phyloP scores from a whole-genome alignment of 2,329 filamentous ascomycete genomes.

The Calonectria crousiana region DNA sequence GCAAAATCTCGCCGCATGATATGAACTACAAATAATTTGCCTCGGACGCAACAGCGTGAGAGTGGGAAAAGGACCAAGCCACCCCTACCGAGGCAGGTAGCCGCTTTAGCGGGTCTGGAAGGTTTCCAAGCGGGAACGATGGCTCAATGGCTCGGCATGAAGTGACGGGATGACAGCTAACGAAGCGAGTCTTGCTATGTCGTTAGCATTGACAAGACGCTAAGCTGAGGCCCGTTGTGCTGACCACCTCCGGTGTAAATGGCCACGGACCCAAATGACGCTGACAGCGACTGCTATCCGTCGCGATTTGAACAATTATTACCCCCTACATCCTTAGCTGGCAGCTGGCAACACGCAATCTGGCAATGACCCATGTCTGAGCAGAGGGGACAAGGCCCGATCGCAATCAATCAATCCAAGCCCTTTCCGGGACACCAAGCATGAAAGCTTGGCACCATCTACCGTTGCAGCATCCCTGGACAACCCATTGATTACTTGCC shows the following conservation, averaged over 20 bases:
- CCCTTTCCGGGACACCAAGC: slow-evolving; percentile 2
- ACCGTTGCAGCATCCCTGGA: slow-evolving; percentile 12
- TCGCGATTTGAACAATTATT: background rate
- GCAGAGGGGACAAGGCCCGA: background rate
- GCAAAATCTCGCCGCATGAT: slow-evolving; percentile 4
- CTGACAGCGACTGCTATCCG: background rate
- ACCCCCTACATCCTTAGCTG: background rate
- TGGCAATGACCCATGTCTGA: background rate
- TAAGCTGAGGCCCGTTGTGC: slow-evolving; percentile 6
- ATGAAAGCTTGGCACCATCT: slow-evolving; percentile 14
- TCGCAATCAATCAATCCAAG: slow-evolving; percentile 8
- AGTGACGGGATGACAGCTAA: slow-evolving; percentile 22
- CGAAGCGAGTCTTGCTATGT: slow-evolving; percentile 5
- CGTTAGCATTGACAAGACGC: slow-evolving; percentile 19
- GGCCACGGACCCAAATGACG: background rate
- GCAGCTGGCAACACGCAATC: slow-evolving; percentile 6
- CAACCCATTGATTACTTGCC: slow-evolving; percentile 1
- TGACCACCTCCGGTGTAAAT: slow-evolving; percentile 14
- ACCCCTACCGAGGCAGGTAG: slow-evolving; percentile 9
- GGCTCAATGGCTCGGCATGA: slow-evolving; percentile 13
- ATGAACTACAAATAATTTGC: background rate
- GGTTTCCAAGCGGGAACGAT: slow-evolving; percentile 14
- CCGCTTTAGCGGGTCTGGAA: slow-evolving; percentile 25
- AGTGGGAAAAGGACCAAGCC: background rate
- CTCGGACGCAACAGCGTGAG: background rate